These are phyloP conservation scores for Rhodofomes roseus DNA, from an alignment of 1,284 basidiomycete species.

Conservation along the genomic window DNA sequence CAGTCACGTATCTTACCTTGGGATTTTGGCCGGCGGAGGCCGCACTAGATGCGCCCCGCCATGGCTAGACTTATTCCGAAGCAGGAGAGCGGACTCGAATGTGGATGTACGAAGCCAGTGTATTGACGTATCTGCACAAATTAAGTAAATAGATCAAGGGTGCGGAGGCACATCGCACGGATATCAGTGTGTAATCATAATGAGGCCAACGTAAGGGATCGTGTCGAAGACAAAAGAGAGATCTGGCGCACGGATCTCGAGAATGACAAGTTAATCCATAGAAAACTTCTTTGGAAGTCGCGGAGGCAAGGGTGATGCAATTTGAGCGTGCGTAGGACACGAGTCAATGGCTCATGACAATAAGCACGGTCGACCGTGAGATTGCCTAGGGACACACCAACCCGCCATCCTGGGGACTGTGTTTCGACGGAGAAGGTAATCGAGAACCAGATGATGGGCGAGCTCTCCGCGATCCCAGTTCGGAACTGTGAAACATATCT, in stretches of 20 bases:
- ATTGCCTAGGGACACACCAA: not conserved
- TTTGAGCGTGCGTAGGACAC: not conserved
- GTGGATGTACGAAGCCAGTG: not conserved
- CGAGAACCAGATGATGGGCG: not conserved
- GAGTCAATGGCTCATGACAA: not conserved
- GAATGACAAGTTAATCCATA: not conserved
- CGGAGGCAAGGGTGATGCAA: not conserved
- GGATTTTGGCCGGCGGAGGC: not conserved
- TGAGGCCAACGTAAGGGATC: not conserved
- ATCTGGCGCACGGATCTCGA: not conserved
- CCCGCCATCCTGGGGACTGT: not conserved
- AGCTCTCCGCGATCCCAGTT: not conserved
- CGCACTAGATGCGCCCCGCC: not conserved
- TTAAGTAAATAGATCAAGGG: not conserved
- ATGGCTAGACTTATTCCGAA: not conserved
- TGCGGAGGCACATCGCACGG: not conserved
- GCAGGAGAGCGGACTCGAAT: not conserved
- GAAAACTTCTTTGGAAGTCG: not conserved
- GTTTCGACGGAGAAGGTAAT: not conserved
- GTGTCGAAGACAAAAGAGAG: not conserved
- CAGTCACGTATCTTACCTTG: not conserved
- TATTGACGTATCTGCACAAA: not conserved
- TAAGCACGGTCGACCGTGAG: not conserved
- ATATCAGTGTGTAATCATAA: not conserved
- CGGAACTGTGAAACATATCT: not conserved